A percentile compares a stretch with the other conserved stretches of the same genome.
Conservation (phyloP, 2,329 filamentous ascomycete genomes). For the Apiospora phragmitis region DNA sequence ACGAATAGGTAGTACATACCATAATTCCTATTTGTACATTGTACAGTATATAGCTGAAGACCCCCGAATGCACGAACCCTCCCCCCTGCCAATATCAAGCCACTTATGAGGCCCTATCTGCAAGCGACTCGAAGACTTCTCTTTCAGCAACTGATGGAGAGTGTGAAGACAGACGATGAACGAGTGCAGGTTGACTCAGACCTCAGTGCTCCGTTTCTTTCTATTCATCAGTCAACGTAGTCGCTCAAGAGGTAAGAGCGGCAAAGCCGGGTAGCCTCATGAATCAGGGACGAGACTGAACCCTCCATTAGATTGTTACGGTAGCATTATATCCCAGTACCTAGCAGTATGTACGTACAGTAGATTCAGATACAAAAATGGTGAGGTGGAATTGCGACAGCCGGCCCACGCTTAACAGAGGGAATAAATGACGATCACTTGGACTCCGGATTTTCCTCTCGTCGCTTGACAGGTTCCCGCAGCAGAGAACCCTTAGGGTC, state of each 20-base stretch:
- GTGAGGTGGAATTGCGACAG: neutral
- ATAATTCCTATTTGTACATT: neutral
- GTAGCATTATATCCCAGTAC: neutral
- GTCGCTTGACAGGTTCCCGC: neutral
- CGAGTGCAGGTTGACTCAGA: neutral
- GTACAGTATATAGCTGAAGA: neutral
- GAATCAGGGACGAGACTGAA: neutral
- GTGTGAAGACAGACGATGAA: neutral
- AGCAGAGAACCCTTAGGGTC: neutral
- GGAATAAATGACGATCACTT: neutral
- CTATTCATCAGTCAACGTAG: neutral
- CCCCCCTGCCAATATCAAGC: constrained; percentile 20
- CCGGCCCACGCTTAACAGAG: neutral
- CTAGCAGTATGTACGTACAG: neutral
- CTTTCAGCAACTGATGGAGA: neutral
- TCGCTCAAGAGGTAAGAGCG: neutral
- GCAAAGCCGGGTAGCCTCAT: neutral
- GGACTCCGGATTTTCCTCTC: neutral
- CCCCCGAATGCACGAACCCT: constrained; percentile 1
- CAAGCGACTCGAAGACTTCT: neutral
- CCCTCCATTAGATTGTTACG: neutral
- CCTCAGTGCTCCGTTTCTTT: neutral
- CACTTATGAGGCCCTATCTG: neutral
- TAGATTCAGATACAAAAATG: neutral
- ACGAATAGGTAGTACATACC: too few species aligned